Percentiles rank a stretch among this genome's conserved stretches.
Evolutionary conservation across 305 asterid species (phyloP).

Genomic region (Euphrasia arctica): DNA sequence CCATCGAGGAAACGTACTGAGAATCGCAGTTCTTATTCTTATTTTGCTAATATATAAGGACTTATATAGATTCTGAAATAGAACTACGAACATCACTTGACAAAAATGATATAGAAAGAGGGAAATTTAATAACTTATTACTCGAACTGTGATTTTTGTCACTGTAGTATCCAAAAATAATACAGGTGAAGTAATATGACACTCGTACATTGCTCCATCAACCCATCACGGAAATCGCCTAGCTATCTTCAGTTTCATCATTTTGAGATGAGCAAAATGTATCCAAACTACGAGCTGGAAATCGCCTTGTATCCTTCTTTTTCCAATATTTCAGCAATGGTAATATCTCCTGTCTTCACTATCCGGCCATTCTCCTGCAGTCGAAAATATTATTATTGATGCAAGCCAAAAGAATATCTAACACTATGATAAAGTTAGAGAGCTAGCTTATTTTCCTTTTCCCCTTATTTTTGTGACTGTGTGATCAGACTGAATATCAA

Average conservation of each 20-base stretch:
- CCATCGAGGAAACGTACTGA: no score
- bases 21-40: no score
- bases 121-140: no score
- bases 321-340: conserved; percentile 70
- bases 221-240: neutral
- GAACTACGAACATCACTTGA: no score
- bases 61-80: no score
- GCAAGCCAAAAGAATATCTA: neutral
- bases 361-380: conserved; percentile 85
- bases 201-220: neutral
- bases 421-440: neutral
- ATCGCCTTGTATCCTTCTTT: conserved; percentile 81
- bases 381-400: conserved; percentile 8
- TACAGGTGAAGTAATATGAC: neutral
- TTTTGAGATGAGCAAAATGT: neutral
- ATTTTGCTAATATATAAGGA: no score
- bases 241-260: neutral
- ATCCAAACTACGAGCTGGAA: conserved; percentile 36
- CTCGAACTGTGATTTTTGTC: neutral
- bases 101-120: neutral
- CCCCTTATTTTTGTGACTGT: neutral
- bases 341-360: conserved; percentile 79
- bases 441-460: neutral
- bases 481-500: neutral
- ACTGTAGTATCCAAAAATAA: neutral